Conservation (phyloP, 352 stramenopile species). For the Phytopythium aichiense region DNA sequence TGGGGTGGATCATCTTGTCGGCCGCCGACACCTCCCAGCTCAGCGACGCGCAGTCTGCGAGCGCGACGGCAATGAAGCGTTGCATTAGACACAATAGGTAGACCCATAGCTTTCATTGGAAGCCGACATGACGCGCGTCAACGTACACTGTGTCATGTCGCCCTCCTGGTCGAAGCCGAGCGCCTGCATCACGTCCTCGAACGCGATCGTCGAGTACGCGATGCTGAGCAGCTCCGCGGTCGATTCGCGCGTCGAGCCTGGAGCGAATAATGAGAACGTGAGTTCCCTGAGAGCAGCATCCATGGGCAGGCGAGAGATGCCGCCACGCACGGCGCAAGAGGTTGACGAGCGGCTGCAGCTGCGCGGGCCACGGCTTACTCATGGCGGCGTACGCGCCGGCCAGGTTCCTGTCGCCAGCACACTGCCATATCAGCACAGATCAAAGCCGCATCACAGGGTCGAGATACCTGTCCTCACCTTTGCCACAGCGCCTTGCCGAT, state of each 20-base stretch:
- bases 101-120: neutral
- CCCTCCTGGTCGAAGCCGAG: conserved; percentile 47
- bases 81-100: neutral
- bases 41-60: conserved; percentile 45
- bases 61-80: neutral
- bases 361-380: conserved; percentile 42
- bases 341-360: conserved; percentile 34
- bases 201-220: conserved; percentile 58
- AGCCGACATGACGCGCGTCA: neutral
- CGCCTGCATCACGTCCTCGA: conserved; percentile 34
- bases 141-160: conserved; percentile 44
- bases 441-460: neutral
- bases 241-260: conserved; percentile 48
- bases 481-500: conserved; percentile 69
- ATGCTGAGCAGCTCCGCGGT: conserved; percentile 51
- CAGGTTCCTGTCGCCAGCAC: conserved; percentile 29
- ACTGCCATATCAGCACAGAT: neutral
- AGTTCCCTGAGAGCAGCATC: neutral
- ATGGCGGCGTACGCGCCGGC: conserved; percentile 47
- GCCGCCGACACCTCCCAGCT: conserved; percentile 36
- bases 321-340: conserved; percentile 39
- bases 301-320: neutral
- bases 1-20: conserved; percentile 43
- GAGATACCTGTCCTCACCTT: conserved; percentile 19
- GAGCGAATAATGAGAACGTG: neutral